Base-by-base conservation (phyloP, 106 monocot species). In the Dioscorea alata region DNA sequence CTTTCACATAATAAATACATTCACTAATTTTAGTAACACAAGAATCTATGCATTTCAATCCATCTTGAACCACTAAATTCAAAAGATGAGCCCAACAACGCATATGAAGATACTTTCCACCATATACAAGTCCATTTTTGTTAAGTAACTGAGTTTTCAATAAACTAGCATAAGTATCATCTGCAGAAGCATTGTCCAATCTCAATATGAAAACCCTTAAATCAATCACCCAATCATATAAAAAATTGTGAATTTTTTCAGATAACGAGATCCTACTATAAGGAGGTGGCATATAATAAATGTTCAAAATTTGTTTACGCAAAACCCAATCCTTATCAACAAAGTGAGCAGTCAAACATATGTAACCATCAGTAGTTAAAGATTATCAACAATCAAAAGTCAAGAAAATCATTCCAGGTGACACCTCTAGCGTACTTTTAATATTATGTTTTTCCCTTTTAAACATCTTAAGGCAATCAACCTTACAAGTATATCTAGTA, bases 1-100 rank as follows among this genome's bases (percentile, higher is more conserved):
- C 70, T 49, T 48, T 70, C 17, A 70, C 10, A 58, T 59, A 70
- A 17, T 60, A 42, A 3, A 60, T 16, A 4, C 16, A 34, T 22
- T 70, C 70, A 6, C 58, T 3, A 70, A 60, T 33, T 15, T 70
- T 70, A 2, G 8, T 19, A 0, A 70, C 12, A 17, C 48, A 59
- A 2, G 15, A 9, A 70, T 60, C 58, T 3, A 42, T 42, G 14
- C 48, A n/a, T 48, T 59, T 70, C 2, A 70, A 8, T 32, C 58
- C 70, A 4, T 70, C 59, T 70, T 70, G 70, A 4, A 70, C 59
- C 12, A 67, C 51, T 15, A 67, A 67, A 24, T 67, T 67, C 23
- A 67, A 6, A 67, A 67, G 52, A n/a, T 67, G 67, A 12, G 67
- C 67, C 50, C 28, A 67, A 28, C 52, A 28, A 51, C 67, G 28